Percentiles rank a stretch among this genome's conserved stretches.
These are phyloP conservation scores for Asterochloris sp. DNA, from an alignment of 139 green algal species.

Conservation along the genomic window DNA sequence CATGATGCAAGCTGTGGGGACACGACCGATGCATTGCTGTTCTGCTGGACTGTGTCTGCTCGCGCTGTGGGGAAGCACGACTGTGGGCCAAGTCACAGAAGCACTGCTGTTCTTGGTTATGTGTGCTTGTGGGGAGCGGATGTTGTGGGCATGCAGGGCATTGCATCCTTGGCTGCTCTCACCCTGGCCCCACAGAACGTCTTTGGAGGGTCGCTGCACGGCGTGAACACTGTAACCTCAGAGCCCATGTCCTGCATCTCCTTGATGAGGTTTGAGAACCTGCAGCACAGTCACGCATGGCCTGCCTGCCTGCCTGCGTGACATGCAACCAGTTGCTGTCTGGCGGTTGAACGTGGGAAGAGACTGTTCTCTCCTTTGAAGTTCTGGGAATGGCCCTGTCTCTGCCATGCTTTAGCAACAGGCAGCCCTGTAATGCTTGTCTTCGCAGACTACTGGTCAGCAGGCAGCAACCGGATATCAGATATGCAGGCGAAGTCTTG, in stretches of 20 bases:
- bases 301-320: slow-evolving; percentile 46
- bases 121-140: no score
- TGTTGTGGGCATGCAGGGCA: no score
- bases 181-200: slow-evolving; percentile 83
- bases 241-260: slow-evolving; percentile 71
- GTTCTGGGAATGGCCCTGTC: neutral
- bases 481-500: no score
- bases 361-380: neutral
- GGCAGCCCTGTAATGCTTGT: slow-evolving; percentile 9
- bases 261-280: slow-evolving; percentile 86
- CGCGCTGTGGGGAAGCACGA: no score
- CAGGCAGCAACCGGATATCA: no score
- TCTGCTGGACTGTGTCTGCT: no score
- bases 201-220: slow-evolving; percentile 49
- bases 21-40: no score
- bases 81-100: no score
- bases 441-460: no score
- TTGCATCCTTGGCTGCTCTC: neutral
- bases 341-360: neutral
- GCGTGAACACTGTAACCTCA: slow-evolving; percentile 84
- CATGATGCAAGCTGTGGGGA: no score
- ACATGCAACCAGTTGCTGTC: neutral
- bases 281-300: slow-evolving; percentile 44
- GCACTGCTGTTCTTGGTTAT: no score
- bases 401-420: neutral